Conservation (phyloP, 1,284 basidiomycete genomes). For the Cutaneotrichosporon cutaneum region DNA sequence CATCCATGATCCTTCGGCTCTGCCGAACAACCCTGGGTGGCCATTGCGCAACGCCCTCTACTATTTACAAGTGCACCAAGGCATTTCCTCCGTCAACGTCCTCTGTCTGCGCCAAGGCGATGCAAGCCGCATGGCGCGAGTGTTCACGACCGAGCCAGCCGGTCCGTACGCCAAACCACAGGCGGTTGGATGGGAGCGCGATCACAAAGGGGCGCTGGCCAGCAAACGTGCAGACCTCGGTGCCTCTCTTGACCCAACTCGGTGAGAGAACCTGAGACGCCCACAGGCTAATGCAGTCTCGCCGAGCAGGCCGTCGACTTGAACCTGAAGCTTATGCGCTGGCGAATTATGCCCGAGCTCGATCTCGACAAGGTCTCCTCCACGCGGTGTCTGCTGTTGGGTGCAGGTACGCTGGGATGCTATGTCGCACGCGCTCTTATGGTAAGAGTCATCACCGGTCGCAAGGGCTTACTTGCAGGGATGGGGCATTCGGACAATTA, state of each 20-base stretch:
- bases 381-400: conserved; percentile 81
- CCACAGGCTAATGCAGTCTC: conserved; percentile 58
- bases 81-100: conserved; percentile 61
- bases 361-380: conserved; percentile 80
- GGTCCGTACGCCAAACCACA: conserved; percentile 23
- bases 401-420: conserved; percentile 94
- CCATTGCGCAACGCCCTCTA: conserved; percentile 87
- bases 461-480: conserved; percentile 58
- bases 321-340: conserved; percentile 96
- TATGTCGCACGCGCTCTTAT: conserved; percentile 88
- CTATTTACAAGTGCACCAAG: conserved; percentile 63
- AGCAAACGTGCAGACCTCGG: conserved; percentile 88
- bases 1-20: conserved; percentile 85
- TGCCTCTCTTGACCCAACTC: conserved; percentile 89
- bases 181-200: conserved; percentile 95
- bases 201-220: conserved; percentile 75
- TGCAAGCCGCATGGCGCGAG: conserved; percentile 27
- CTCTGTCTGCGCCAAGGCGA: conserved; percentile 66
- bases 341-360: conserved; percentile 88
- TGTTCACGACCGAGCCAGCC: conserved; percentile 6
- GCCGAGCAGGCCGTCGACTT: conserved; percentile 95
- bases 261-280: conserved; percentile 40
- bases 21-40: conserved; percentile 81
- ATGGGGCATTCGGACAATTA: conserved; percentile 93
- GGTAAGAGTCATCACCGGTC: conserved; percentile 56